Percentiles rank a stretch among this genome's conserved stretches.
Conservation (phyloP, 306 rosid genomes). For the Clitoria ternatea region DNA sequence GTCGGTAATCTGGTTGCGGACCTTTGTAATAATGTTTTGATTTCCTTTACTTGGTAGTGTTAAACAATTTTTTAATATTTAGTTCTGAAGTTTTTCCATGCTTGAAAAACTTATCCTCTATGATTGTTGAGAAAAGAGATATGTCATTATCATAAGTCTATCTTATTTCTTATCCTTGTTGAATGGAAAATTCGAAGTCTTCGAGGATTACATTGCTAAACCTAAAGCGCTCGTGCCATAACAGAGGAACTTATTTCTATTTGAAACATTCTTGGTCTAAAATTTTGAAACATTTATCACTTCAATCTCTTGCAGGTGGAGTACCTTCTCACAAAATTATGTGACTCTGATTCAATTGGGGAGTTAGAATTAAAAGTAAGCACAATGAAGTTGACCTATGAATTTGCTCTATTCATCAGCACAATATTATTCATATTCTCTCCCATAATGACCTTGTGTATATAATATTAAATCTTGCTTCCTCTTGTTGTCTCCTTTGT, state of each 20-base stretch:
- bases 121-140: not conserved
- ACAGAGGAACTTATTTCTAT: not conserved
- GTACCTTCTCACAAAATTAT: slow-evolving; percentile 58
- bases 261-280: slow-evolving; percentile 17
- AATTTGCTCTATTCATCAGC: not conserved
- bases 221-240: not conserved
- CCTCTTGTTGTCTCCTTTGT: slow-evolving; percentile 9
- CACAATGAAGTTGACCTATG: slow-evolving; percentile 13
- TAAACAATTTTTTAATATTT: not conserved
- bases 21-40: not conserved
- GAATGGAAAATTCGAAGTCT: not conserved
- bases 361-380: slow-evolving; percentile 78
- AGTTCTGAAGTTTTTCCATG: slow-evolving; percentile 3
- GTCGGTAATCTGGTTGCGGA: not conserved
- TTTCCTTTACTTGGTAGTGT: not conserved
- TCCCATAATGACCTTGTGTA: not conserved
- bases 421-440: not conserved
- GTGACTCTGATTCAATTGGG: slow-evolving; percentile 65
- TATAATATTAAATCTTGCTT: not conserved
- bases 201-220: not conserved
- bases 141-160: not conserved
- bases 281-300: not conserved
- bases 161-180: not conserved
- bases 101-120: not conserved
- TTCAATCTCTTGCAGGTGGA: slow-evolving; percentile 57